Evolutionary conservation across 2,329 filamentous ascomycete species (phyloP), one percentile per base, ranked within the genome.

Genomic region (Teratosphaeria zuluensis): DNA sequence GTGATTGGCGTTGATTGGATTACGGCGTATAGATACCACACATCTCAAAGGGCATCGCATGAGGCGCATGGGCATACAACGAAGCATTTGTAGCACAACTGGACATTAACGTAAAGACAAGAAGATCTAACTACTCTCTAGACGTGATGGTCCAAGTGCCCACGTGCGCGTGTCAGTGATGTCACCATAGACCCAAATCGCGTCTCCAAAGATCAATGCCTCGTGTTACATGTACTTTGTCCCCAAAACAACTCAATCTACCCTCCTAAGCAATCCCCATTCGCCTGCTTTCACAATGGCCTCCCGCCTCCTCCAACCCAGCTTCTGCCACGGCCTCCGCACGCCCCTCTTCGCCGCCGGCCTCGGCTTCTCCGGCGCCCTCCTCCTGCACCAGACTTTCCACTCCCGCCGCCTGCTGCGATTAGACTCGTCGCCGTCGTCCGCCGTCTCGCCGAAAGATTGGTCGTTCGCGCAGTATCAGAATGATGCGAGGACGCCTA

Each of bases 401-500:
- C 67, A 67, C 19, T 61, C 66, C 59, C 64, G 63, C 42, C 66
- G 66, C 19, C 67, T 67, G 4, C 65, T 76, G 30, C 71, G 72
- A 55, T 74, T 74, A 60, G 75, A 76, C 62, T 57, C 52, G 60
- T 71, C 63, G 8, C 66, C 65, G 4, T 61, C 65, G 6, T 51
- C 65, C 11, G 56, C 65, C 11, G 56, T 61, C 55, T 68, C 63
- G 16, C 60, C 72, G 0, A 75, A 73, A 63, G 73, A 77, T 53
- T 77, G 72, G 62, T 71, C 71, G 0, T 71, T 70, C 61, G 68
- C 65, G 48, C 65, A 70, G 32, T 77, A 77, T 51, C 63, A 73
- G 35, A 62, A 62, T 8, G 73, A 77, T 59, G 74, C 75, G 1
- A 67, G 67, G 58, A 72, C 70, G 14, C 76, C 76, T 0, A 62